Evolutionary conservation across 2,329 filamentous ascomycete species (phyloP), one percentile per base, ranked within the genome.

Genomic region (Talaromyces rugulosus): DNA sequence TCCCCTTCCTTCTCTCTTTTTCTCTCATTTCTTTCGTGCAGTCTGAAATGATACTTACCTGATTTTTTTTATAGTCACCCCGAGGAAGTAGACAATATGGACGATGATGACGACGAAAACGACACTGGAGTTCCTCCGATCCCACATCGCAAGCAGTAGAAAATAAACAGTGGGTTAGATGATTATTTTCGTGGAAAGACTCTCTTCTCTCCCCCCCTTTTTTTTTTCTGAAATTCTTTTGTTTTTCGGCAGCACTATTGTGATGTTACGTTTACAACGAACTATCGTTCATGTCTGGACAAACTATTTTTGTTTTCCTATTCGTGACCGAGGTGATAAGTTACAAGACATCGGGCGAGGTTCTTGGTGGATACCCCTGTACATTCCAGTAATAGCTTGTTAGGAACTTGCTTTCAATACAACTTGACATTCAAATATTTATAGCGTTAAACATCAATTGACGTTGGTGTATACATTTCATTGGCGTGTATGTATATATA

Each of bases 61-160:
- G 28, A 18, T 50, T 50, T 57, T 50, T 57, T 40, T 62, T 23
- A 23, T 23, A 79, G 75, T 14, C 89, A 91, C 70, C 87, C 89
- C 3, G 88, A 90, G 71, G 81, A 85, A 3, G 70, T 89, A 54
- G 85, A 87, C 56, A 86, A 85, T n/a, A 73, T 83, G 66, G 85
- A 87, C 2, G 78, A 75, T 12, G 73, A 77, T n/a, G 69, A 75
- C 16, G 62, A 64, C 12, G 58, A 54, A 47, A 64, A 67, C 31
- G 62, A 60, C 47, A 44, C 73, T 4, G 61, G 71, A 2, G 67
- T 77, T 56, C 75, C 76, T 5, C 58, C 54, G n/a, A 16, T 56
- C 16, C 54, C 54, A 8, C n/a, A 47, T 47, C 23, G 18, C 44
- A 8, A 47, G 5, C 7, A 27, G 54, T 56, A 56, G 27, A 56